Base-by-base conservation (phyloP, 768 basidiomycete species). In the Hortiboletus campestris region DNA sequence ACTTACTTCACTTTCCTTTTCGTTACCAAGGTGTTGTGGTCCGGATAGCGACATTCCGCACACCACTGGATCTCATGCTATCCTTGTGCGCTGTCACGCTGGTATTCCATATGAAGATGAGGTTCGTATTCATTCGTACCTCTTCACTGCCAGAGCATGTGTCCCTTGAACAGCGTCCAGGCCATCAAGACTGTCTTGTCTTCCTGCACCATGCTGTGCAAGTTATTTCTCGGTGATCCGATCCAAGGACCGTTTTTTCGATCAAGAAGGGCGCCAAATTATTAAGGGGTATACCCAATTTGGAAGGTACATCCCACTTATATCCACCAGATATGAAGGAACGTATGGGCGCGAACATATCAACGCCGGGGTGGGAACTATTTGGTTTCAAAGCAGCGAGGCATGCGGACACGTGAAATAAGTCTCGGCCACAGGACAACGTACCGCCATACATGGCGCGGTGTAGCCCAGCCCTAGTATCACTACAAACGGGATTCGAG, bases 241-340 rank as follows among this genome's bases (percentile, higher is more conserved):
- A 44, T 53, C 20, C n/a, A n/a, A 35, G 31, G 31, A 14, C 39
- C 19, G 5, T 14, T 7, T 22, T 51, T 35, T 38, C 46, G 55
- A 34, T 59, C 46, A 12, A 61, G 53, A 5, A 16, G 35, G 43
- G 42, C n/a, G n/a, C n/a, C 22, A 36, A 40, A 38, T 49, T 50
- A 43, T 36, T 29, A 16, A 49, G 44, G 53, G 28, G 48, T 25
- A 34, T 12, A 19, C 6, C 20, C 22, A 20, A 41, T 31, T 40
- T 39, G 1, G 22, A 44, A 60, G 49, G 59, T 28, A 56, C 39
- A 3, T 19, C 46, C 46, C 20, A 34, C 46, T 22, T 42, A 63
- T 50, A 17, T 47, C 63, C 55, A 43, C 55, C 56, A 31, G 31
- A 17, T 42, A 9, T 46, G n/a, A 16, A 39, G 44, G 16, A n/a